Conservation (phyloP, 345 rosid genomes). For the Eucalyptus sp. region DNA sequence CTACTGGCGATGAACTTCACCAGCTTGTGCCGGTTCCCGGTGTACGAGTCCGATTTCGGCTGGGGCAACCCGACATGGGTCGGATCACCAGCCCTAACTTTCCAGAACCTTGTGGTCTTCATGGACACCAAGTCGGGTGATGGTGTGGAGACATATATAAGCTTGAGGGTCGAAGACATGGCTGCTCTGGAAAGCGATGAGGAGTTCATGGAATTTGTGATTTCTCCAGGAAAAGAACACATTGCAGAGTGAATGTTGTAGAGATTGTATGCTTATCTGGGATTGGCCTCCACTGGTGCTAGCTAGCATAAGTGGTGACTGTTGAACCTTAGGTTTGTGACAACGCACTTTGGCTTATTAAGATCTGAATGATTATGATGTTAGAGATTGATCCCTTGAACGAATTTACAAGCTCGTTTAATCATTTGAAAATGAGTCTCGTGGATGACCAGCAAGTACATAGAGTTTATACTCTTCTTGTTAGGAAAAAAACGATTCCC, state of each 20-base stretch:
- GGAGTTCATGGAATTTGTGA: background rate
- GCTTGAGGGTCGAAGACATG: slow-evolving; percentile 13
- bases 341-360: background rate
- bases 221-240: background rate
- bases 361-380: background rate
- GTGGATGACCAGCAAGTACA: background rate
- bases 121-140: slow-evolving; percentile 7
- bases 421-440: background rate
- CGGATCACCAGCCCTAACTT: background rate
- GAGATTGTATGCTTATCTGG: background rate
- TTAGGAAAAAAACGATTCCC: no score
- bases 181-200: slow-evolving; percentile 7
- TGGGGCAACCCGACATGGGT: slow-evolving; percentile 23
- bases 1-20: slow-evolving; percentile 7
- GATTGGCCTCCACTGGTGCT: background rate
- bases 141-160: slow-evolving; percentile 11
- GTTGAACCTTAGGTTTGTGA: background rate
- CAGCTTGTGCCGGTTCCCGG: slow-evolving; percentile 19
- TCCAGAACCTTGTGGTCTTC: slow-evolving; percentile 6
- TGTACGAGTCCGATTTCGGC: slow-evolving; percentile 21
- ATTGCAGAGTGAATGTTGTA: background rate
- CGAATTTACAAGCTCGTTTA: background rate
- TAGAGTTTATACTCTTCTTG: background rate
- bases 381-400: background rate
- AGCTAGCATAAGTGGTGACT: background rate